Base-by-base conservation (phyloP, 2,329 filamentous ascomycete genomes). In the Orbilia ellipsospora region DNA sequence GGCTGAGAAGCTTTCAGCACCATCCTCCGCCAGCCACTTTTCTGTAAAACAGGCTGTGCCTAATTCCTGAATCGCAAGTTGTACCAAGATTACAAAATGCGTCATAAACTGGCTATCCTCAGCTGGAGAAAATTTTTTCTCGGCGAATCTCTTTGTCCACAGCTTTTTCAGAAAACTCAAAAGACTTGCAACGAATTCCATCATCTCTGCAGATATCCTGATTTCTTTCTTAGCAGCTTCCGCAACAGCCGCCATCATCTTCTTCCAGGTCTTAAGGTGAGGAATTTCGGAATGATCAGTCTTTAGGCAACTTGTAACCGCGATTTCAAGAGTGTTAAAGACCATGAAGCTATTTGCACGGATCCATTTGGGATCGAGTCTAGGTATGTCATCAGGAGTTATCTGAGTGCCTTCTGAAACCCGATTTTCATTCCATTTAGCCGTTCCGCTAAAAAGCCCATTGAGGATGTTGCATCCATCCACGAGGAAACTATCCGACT, bases 351-450 rank as follows among this genome's bases (percentile, higher is more conserved):
- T 84, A 76, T 92, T 92, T 72, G 88, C 90, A 63, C 94, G 88
- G 12, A 96, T 85, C 95, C 95, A 99, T 84, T 91, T 93, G 3
- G 91, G 86, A 80, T 98, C 93, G 5, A 98, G 84, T 5, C 90
- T 85, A 4, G 93, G 92, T n/a, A 99, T 84, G 73, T 97, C 93
- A n/a, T 90, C 88, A 0, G 90, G 86, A 63, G 89, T 83, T 36
- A 89, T 85, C 4, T 81, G 82, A 2, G 87, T 84, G 15, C 83
- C 82, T 18, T 90, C 88, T 72, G 89, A 85, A 8, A 92, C 90
- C 61, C 90, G 89, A 77, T 91, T 89, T 78, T 92, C 89, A 64
- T 88, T 90, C 93, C 93, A 98, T 2, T 90, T 82, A 75, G 89
- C 86, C 79, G 84, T 87, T 45, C 85, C 84, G 78, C 90, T 87